These are phyloP conservation scores for Haplosporangium gracile DNA, from an alignment of 192 early-diverging fungal genomes.

Conservation along the genomic window DNA sequence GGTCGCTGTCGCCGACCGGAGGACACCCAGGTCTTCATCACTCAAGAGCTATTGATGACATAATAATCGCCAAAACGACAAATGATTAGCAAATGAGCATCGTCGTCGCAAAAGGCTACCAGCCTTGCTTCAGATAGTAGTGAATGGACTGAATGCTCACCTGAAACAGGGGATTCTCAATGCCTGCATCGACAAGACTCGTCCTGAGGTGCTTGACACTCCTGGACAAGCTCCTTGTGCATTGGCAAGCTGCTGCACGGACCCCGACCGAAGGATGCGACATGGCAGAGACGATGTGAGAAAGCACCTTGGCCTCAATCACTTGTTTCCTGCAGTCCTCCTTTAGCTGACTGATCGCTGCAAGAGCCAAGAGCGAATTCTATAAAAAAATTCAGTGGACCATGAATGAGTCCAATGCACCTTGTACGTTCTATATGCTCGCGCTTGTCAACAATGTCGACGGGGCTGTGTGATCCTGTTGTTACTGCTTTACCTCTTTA, in stretches of 20 bases:
- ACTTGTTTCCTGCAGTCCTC: conserved; percentile 82
- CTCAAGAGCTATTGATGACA: conserved; percentile 60
- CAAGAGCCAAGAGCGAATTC: conserved; percentile 78
- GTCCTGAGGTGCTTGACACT: conserved; percentile 84
- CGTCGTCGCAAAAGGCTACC: neutral
- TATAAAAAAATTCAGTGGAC: conserved; percentile 29
- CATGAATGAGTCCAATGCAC: neutral
- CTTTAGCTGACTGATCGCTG: conserved; percentile 75
- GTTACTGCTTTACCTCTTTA: conserved; percentile 66
- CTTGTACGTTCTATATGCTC: neutral
- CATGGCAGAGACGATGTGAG: conserved; percentile 76
- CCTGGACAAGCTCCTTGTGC: conserved; percentile 81
- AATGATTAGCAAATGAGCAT: neutral
- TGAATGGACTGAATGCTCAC: conserved; percentile 32
- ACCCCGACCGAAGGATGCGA: conserved; percentile 67
- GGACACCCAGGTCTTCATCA: conserved; percentile 73
- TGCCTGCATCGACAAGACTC: conserved; percentile 80
- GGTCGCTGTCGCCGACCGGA: conserved; percentile 78
- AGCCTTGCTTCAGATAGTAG: neutral
- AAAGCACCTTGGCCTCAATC: conserved; percentile 82
- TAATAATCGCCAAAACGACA: neutral
- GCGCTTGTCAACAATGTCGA: neutral
- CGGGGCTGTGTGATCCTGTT: neutral
- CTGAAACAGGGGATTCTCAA: conserved; percentile 77
- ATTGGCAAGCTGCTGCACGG: conserved; percentile 84